These are phyloP conservation scores for Dictyostelium brefeldianum DNA, from an alignment of 78 protist genomes.

Conservation along the genomic window DNA sequence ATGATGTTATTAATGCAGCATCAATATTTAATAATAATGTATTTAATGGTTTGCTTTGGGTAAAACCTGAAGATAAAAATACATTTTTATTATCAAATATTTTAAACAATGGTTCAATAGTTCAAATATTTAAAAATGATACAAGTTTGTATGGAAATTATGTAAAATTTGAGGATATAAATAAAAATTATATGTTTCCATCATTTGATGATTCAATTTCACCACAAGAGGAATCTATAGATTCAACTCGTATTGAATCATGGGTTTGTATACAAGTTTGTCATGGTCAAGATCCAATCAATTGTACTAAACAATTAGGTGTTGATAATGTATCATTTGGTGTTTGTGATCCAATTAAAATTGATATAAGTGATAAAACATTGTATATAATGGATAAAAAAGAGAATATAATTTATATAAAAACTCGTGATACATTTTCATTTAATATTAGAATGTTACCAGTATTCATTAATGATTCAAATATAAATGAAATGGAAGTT, in stretches of 20 bases:
- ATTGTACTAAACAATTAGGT: no score
- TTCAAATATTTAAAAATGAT: not conserved
- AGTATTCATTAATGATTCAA: not conserved
- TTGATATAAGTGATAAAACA: not conserved
- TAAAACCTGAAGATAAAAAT: not conserved
- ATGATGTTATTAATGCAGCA: no score
- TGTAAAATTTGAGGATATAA: not conserved
- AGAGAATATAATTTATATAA: not conserved
- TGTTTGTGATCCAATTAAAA: slow-evolving; percentile 6
- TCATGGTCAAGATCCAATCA: not conserved
- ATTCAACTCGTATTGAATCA: not conserved
- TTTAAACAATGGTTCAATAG: no score
- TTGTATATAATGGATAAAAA: not conserved
- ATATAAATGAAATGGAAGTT: not conserved
- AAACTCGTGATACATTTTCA: not conserved
- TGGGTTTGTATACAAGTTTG: not conserved
- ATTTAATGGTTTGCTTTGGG: not conserved
- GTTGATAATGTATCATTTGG: not conserved
- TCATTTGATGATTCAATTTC: no score
- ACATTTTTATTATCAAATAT: not conserved
- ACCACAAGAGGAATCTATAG: not conserved
- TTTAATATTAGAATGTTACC: not conserved
- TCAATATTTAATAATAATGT: not conserved
- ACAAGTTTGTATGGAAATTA: not conserved
- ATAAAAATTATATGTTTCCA: not conserved